Evolutionary conservation across 768 basidiomycete species (phyloP).

Genomic region (Leucosporidium yakuticum): DNA sequence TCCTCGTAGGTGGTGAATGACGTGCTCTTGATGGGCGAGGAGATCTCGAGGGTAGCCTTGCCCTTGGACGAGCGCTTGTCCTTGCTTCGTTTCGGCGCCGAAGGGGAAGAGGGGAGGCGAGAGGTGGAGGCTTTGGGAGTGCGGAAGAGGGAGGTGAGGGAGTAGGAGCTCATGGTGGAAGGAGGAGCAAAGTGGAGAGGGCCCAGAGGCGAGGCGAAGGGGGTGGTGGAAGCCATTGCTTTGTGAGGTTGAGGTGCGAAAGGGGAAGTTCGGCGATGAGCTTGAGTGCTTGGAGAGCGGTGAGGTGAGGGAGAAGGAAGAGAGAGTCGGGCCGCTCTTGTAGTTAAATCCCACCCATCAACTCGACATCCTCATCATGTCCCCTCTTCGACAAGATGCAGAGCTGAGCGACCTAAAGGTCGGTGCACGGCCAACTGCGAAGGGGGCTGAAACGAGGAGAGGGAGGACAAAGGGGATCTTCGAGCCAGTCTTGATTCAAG

Average conservation of each 20-base stretch:
- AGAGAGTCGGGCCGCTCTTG: neutral
- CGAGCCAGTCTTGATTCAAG: too few species aligned
- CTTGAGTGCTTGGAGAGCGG: neutral
- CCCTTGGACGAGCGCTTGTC: neutral
- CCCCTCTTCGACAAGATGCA: too few species aligned
- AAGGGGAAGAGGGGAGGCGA: too few species aligned
- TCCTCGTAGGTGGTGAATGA: neutral
- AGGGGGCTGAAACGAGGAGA: too few species aligned
- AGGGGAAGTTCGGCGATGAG: neutral
- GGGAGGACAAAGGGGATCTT: too few species aligned
- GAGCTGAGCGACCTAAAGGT: too few species aligned
- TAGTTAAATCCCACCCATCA: too few species aligned
- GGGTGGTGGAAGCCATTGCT: neutral
- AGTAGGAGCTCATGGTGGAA: neutral
- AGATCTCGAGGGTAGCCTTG: neutral
- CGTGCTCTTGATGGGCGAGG: neutral
- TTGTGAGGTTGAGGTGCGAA: neutral
- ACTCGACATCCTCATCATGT: too few species aligned
- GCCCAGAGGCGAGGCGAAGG: conserved; percentile 6
- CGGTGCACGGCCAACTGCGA: too few species aligned
- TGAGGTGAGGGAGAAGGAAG: neutral
- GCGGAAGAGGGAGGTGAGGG: neutral
- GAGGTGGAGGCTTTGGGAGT: neutral
- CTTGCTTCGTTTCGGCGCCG: too few species aligned
- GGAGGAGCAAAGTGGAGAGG: conserved; percentile 2